phyloP scores from a whole-genome alignment of 2,329 filamentous ascomycete genomes.

The Paecilomyces fulvus region DNA sequence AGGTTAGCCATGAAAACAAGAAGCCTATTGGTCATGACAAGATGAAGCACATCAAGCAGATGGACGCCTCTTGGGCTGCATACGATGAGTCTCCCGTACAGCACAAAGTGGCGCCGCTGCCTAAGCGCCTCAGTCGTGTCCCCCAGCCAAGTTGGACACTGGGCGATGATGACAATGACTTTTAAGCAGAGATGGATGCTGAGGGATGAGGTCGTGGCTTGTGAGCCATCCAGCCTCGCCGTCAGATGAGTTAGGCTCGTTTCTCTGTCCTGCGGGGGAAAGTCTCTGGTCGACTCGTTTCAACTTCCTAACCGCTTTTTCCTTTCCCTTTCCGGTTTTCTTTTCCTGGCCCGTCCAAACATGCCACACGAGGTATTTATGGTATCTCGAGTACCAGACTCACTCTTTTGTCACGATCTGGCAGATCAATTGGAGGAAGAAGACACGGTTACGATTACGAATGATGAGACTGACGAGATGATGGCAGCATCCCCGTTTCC shows the following conservation, averaged over 20 bases:
- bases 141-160: conserved; percentile 36
- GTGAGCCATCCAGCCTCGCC: not conserved
- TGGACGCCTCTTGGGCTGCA: conserved; percentile 52
- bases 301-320: not conserved
- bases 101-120: conserved; percentile 15
- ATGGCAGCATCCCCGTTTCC: not conserved
- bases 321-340: not conserved
- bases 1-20: conserved; percentile 32
- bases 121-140: conserved; percentile 16
- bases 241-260: not conserved
- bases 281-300: not conserved
- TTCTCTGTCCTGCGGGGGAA: not conserved
- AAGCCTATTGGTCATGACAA: conserved; percentile 49
- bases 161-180: conserved; percentile 26
- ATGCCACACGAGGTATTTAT: too few species aligned
- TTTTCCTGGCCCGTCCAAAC: too few species aligned
- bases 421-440: not conserved
- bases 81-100: conserved; percentile 30
- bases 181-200: not conserved
- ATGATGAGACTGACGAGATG: not conserved
- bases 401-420: not conserved
- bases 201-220: not conserved
- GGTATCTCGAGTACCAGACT: too few species aligned
- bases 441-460: not conserved
- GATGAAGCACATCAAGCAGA: conserved; percentile 63